Conservation (phyloP, 2,329 filamentous ascomycete species). For the Arachnopeziza araneosa region DNA sequence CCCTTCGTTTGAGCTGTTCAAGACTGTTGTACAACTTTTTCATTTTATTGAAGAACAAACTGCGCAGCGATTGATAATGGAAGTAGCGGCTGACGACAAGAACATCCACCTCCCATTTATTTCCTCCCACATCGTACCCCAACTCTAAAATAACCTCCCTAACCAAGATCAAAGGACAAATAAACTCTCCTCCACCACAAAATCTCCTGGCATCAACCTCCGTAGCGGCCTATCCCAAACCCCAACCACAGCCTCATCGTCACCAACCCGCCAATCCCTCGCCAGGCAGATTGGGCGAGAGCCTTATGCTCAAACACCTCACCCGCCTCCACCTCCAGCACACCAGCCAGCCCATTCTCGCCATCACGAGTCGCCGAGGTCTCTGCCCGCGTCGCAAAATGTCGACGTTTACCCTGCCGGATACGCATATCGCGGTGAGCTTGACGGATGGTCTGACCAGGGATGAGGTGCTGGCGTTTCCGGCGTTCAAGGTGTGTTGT, state of each 20-base stretch:
- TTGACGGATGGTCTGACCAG: constrained; percentile 41
- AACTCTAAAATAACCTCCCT: not conserved
- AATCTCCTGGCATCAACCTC: too few species aligned
- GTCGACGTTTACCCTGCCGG: constrained; percentile 37
- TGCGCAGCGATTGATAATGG: too few species aligned
- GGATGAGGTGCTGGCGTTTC: constrained; percentile 41
- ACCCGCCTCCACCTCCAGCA: not conserved
- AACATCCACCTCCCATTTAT: not conserved
- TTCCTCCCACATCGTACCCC: not conserved
- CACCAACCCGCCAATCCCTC: too few species aligned
- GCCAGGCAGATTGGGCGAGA: not conserved
- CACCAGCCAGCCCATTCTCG: not conserved
- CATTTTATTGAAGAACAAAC: too few species aligned
- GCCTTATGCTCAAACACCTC: not conserved
- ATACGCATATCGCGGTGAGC: constrained; percentile 36
- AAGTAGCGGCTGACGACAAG: not conserved
- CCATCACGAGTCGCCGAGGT: not conserved
- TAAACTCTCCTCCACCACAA: too few species aligned
- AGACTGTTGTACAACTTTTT: too few species aligned
- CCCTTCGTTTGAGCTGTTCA: too few species aligned
- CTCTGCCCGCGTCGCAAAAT: constrained; percentile 24
- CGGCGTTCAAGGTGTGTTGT: constrained; percentile 43
- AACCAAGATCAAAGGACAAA: not conserved
- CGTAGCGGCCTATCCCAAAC: too few species aligned
- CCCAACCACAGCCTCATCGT: too few species aligned